Evolutionary conservation across 768 basidiomycete species (phyloP), one percentile per base, ranked within the genome.

Genomic region (Suillus luteus): DNA sequence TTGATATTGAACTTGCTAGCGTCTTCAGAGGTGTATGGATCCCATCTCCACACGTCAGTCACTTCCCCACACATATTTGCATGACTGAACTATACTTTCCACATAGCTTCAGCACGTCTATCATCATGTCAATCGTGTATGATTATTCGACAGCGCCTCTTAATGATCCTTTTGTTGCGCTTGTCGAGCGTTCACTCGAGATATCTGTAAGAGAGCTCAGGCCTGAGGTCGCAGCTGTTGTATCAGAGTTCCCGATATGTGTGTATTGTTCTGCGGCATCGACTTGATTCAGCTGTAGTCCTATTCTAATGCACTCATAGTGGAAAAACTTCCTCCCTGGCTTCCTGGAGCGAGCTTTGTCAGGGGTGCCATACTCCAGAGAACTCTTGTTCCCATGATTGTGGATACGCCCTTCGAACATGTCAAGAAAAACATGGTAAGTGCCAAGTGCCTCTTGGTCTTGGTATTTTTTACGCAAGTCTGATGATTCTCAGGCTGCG

Each of bases 1-100:
- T 61, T 80, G 33, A 67, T 80, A 9, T 64, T 61, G 22, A 66
- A 67, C 22, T 55, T 81, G 27, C 37, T 72, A 14, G 58, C 41
- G 1, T 64, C 60, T n/a, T 72, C 77, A 1, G 68, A 57, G 1
- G 64, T 73, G 15, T 70, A 70, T 60, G 5, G n/a, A 12, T 55
- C 54, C 22, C 75, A 79, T 57, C n/a, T 70, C 1, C 64, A 73
- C 37, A 17, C 44, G 70, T 72, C 46, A 62, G 72, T 2, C 3
- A 10, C n/a, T 1, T 35, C 7, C 19, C 37, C 24, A 17, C 11
- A 12, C 27, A 55, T 27, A 41, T n/a, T 51, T 24, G 10, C 9
- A 27, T 9, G 17, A 22, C 33, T 70, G 46, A 65, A 37, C 24
- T 14, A 10, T 38, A 31, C 14, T 1, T 44, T 17, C 17, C 11